Evolutionary conservation across 2,329 filamentous ascomycete genomes (phyloP).

Genomic region (Pyricularia sp.): DNA sequence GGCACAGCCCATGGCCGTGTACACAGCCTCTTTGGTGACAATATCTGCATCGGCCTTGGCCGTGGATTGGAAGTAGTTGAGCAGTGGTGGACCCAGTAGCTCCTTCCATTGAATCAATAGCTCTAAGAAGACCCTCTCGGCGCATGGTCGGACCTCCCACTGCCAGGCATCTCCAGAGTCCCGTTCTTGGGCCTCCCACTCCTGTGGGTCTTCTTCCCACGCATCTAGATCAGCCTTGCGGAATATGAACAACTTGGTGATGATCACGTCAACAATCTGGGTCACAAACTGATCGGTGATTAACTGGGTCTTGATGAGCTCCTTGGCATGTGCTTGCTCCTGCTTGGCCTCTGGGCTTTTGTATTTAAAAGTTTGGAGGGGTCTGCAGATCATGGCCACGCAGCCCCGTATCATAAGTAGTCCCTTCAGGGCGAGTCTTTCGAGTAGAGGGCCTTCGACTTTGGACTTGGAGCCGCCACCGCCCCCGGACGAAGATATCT

Average conservation of each 20-base stretch:
- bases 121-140: conserved; percentile 88
- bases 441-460: conserved; percentile 50
- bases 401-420: conserved; percentile 72
- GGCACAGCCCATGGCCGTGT: conserved; percentile 80
- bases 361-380: conserved; percentile 72
- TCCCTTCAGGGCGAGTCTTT: conserved; percentile 72
- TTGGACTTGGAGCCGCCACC: conserved; percentile 30
- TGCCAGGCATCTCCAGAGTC: conserved; percentile 77
- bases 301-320: conserved; percentile 58
- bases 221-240: conserved; percentile 71
- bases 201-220: conserved; percentile 90
- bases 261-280: conserved; percentile 70
- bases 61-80: conserved; percentile 63
- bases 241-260: conserved; percentile 82
- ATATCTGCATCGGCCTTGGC: conserved; percentile 48
- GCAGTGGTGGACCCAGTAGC: conserved; percentile 62
- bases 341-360: conserved; percentile 60
- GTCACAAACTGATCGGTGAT: conserved; percentile 65
- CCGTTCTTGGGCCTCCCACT: conserved; percentile 88
- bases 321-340: conserved; percentile 58
- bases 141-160: conserved; percentile 81
- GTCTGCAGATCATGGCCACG: conserved; percentile 72
- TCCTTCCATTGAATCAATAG: conserved; percentile 81
- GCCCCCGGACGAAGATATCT: conserved; percentile 25
- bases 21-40: conserved; percentile 83